A percentile compares a stretch with the other conserved stretches of the same genome.
Evolutionary conservation across 257 asterid genomes (phyloP).

Genomic region (Handroanthus guayacan): DNA sequence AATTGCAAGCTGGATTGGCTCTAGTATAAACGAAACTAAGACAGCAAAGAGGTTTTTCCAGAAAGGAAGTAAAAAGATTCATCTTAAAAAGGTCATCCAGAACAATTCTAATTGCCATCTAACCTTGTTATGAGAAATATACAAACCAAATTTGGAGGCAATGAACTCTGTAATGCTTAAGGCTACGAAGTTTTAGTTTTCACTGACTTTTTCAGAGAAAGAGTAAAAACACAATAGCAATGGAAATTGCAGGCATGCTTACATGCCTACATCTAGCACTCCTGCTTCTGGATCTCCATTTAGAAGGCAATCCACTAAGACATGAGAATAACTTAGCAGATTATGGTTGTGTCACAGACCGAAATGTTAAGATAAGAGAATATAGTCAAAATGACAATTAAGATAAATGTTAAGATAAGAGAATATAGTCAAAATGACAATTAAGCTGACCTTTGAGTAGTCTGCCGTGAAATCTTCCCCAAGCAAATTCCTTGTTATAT

Average conservation of each 20-base stretch:
- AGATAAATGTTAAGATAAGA: constrained; percentile 1
- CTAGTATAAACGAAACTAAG: constrained; percentile 22
- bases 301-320: constrained; percentile 8
- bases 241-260: background rate
- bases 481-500: constrained; percentile 67
- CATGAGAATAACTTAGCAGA: constrained; percentile 10
- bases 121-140: background rate
- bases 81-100: background rate
- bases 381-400: constrained; percentile 1
- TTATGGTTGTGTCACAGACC: constrained; percentile 23
- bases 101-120: constrained; percentile 6
- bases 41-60: background rate
- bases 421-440: constrained; percentile 9
- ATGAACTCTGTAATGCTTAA: background rate
- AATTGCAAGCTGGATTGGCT: background rate
- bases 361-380: constrained; percentile 5
- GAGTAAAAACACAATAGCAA: background rate
- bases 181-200: background rate
- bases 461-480: constrained; percentile 82
- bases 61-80: background rate
- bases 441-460: constrained; percentile 72
- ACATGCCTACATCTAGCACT: constrained; percentile 8
- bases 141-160: background rate
- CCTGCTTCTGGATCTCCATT: constrained; percentile 1
- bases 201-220: background rate